Percentiles rank a stretch among this genome's conserved stretches.
These are phyloP conservation scores for Porcisia hertigi DNA, from an alignment of 208 protist species.

Conservation along the genomic window DNA sequence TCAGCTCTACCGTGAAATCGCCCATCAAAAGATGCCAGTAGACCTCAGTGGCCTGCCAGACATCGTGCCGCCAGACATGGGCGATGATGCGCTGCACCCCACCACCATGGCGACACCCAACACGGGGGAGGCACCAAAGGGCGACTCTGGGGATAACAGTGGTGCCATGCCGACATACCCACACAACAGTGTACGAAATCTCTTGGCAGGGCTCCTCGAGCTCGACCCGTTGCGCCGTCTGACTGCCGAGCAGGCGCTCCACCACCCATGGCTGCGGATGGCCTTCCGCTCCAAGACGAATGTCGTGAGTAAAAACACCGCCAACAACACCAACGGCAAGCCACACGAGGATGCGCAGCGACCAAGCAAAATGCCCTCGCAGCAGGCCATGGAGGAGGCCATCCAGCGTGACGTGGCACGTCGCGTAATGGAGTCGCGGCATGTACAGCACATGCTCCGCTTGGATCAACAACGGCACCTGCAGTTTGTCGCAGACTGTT, in stretches of 20 bases:
- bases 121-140: neutral
- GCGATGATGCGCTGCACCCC: neutral
- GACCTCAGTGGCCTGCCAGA: conserved; percentile 56
- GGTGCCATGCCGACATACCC: conserved; percentile 17
- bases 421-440: conserved; percentile 45
- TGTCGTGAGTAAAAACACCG: conserved; percentile 13
- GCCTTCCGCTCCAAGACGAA: conserved; percentile 30
- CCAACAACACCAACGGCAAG: conserved; percentile 1
- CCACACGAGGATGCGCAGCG: conserved; percentile 6
- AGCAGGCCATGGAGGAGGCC: conserved; percentile 40
- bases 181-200: conserved; percentile 47
- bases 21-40: conserved; percentile 41
- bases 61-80: conserved; percentile 16
- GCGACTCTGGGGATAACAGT: neutral
- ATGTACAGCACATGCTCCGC: conserved; percentile 53
- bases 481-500: conserved; percentile 85
- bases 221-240: conserved; percentile 61
- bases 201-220: conserved; percentile 61
- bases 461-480: conserved; percentile 66
- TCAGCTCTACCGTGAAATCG: conserved; percentile 76
- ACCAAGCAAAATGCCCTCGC: conserved; percentile 4
- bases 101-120: neutral
- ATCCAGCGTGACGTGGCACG: conserved; percentile 61
- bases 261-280: conserved; percentile 68
- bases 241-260: conserved; percentile 66